Base-by-base conservation (phyloP, 345 rosid genomes). In the Zanthoxylum bungeanum region DNA sequence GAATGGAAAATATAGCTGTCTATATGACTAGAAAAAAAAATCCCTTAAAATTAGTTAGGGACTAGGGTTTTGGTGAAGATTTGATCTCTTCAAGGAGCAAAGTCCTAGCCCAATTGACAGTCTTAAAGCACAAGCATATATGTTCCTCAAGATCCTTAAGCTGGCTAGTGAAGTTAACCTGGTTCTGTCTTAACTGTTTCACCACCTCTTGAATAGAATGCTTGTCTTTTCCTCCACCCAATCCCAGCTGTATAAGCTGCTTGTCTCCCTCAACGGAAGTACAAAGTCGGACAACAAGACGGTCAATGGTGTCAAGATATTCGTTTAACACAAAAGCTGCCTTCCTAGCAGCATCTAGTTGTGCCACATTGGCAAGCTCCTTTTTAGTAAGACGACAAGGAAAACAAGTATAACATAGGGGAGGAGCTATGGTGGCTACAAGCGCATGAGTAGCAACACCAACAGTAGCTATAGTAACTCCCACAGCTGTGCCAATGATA, bases 321-420 rank as follows among this genome's bases (percentile, higher is more conserved):
- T 78, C 71, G 75, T 80, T 80, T 44, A 90, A 82, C 64, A 81
- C 86, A 70, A 24, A 88, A 30, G 89, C 81, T 21, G 87, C 90
- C 64, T 58, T 86, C 56, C 88, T 53, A 52, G 96, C 96, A 68
- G 86, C 91, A 68, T 85, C 81, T 60, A 91, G 96, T 78, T 91
- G 91, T 69, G 84, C 78, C 14, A 75, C 77, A 73, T 76, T 81
- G 55, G 82, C 81, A 46, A 70, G 73, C 81, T 87, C 91, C 74
- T 82, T 90, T 80, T 76, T 88, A 56, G 84, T 80, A 69, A 87
- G 64, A 74, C 56, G 73, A 73, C 72, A 63, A 44, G 89, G 85
- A 64, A 81, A 78, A 73, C 56, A 80, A 12, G 84, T 68, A 42
- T 75, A 57, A 73, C 89, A 81, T 19, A 83, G 42, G 8, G 92